Base-by-base conservation (phyloP, 2,329 filamentous ascomycete species). In the Fusarium subtropicale region DNA sequence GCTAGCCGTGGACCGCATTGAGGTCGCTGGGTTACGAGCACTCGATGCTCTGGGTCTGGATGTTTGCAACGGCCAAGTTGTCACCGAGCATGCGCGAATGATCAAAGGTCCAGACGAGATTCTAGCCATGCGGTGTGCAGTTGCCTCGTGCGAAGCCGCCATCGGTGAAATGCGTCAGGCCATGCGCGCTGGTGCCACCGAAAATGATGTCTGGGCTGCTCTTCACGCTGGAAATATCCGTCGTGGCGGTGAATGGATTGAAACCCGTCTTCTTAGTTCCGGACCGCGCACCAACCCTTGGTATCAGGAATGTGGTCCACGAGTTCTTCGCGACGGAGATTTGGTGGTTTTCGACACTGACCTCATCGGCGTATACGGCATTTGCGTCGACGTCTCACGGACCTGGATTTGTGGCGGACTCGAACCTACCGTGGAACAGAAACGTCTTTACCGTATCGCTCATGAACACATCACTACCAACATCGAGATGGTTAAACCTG, bases 141-240 rank as follows among this genome's bases (percentile, higher is more conserved):
- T 55, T 16, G 39, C 52, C 0, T 55, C 52, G 4, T 46, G 39
- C 4, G 52, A 55, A 18, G 52, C 39, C 10, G 52, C 52, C 4
- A 18, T 55, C 12, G 13, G 13, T 1, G 39, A 55, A 5, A 46
- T 55, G 52, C 52, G 52, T 22, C 22, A 22, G 5, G 13, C 15
- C 5, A 55, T 55, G 7, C 39, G 52, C 1, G 30, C 52, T 1
- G 52, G 52, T 9, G 39, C 4, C 4, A 55, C 52, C 9, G 52
- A 55, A 16, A 55, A 55, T 18, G 52, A 55, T 15, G 39, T 55
- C 18, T 55, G 52, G 52, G 39, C 52, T 28, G 31, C 18, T 22
- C 22, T 55, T 0, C 52, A 55, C 4, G 30, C 28, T 34, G 39
- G 39, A 0, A 46, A 46, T 55, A 46, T 55, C 5, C 30, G 39